A percentile compares a stretch with the other conserved stretches of the same genome.
phyloP scores from a whole-genome alignment of 306 rosid species.

The Vicia villosa region DNA sequence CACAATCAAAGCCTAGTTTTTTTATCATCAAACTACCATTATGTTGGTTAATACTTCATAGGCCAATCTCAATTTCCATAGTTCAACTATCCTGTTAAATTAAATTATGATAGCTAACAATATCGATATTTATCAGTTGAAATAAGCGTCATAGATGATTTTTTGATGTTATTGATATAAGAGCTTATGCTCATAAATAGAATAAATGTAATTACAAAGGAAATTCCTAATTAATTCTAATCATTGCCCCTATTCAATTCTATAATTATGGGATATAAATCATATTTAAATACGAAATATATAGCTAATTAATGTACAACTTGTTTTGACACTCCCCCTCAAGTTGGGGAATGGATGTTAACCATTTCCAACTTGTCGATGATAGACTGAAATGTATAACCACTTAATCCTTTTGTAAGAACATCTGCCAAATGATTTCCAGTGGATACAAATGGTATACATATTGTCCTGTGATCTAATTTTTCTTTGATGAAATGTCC shows the following conservation, averaged over 20 bases:
- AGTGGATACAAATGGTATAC: not conserved
- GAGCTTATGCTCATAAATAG: not conserved
- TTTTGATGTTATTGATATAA: not conserved
- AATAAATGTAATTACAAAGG: no score
- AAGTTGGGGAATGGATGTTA: not conserved
- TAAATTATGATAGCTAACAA: no score
- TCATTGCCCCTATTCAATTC: not conserved
- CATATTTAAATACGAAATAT: not conserved
- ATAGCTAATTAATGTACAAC: not conserved
- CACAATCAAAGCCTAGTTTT: no score
- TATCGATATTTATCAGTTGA: no score
- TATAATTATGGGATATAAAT: not conserved
- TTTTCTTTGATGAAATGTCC: not conserved
- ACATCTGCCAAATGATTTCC: not conserved
- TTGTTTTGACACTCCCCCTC: not conserved
- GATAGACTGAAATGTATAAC: not conserved
- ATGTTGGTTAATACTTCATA: no score
- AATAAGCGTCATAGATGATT: not conserved
- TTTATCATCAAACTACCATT: no score
- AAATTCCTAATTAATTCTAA: no score
- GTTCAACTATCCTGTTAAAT: no score
- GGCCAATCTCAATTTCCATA: no score
- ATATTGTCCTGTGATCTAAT: not conserved
- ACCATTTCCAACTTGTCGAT: no score
- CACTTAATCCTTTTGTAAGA: not conserved